Evolutionary conservation across 768 basidiomycete species (phyloP).

Genomic region (Zangia roseola): DNA sequence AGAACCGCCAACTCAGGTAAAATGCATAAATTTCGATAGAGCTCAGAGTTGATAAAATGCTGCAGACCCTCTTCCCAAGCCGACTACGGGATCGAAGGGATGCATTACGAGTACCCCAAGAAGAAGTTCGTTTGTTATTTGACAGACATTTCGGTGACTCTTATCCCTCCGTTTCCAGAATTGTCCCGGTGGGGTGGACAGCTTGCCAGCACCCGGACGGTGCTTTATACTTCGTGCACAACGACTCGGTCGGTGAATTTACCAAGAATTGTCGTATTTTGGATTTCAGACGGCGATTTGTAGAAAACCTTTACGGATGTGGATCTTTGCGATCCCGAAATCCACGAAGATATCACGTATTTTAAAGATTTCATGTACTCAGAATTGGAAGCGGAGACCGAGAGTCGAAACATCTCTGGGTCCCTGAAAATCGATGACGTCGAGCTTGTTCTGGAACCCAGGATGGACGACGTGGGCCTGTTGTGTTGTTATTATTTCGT

Average conservation of each 20-base stretch:
- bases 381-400: conserved; percentile 19
- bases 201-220: conserved; percentile 59
- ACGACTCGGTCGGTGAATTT: conserved; percentile 37
- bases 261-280: neutral
- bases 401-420: conserved; percentile 11
- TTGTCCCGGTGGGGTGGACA: conserved; percentile 43
- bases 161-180: conserved; percentile 8
- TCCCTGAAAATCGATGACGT: conserved; percentile 32
- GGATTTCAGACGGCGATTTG: conserved; percentile 15
- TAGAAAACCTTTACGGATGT: conserved; percentile 57
- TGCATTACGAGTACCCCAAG: conserved; percentile 18
- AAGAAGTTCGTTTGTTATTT: conserved; percentile 15
- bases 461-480: conserved; percentile 11
- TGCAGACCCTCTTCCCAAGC: neutral
- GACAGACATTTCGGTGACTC: neutral
- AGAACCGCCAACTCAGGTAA: conserved; percentile 7
- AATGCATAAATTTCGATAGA: neutral
- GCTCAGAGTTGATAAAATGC: neutral
- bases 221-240: conserved; percentile 53
- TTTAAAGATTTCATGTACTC: conserved; percentile 26
- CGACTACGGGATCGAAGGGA: conserved; percentile 11
- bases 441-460: conserved; percentile 49
- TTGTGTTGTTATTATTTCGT: too few species aligned
- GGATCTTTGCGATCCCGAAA: conserved; percentile 41
- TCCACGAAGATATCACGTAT: conserved; percentile 34